A percentile compares a stretch with the other conserved stretches of the same genome.
Conservation (phyloP, 164 flowering plant species). For the Nelumbo lutea region DNA sequence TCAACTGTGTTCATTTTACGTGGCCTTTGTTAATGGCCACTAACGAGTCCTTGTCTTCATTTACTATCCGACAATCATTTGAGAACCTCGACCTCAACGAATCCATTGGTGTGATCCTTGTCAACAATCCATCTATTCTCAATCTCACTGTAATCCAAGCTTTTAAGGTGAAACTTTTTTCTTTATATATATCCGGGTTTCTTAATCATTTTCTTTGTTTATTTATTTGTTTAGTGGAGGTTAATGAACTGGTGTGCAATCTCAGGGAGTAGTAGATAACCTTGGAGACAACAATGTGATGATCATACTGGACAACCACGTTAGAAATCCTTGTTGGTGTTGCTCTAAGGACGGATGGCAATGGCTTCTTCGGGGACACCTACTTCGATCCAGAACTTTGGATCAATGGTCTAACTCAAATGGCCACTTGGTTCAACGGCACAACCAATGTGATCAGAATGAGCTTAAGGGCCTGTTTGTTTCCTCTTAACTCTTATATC, state of each 20-base stretch:
- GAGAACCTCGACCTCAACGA: neutral
- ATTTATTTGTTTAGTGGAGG: no score
- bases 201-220: no score
- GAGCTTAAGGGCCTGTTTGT: neutral
- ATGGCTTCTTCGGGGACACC: constrained; percentile 25
- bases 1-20: constrained; percentile 15
- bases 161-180: constrained; percentile 3
- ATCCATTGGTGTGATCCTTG: constrained; percentile 3
- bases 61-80: constrained; percentile 10
- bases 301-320: constrained; percentile 29
- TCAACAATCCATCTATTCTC: constrained; percentile 7
- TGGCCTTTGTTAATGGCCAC: constrained; percentile 6
- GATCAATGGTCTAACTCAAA: neutral
- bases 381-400: constrained; percentile 15
- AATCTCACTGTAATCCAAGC: constrained; percentile 6
- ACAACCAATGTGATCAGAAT: neutral
- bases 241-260: no score
- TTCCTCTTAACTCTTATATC: no score
- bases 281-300: constrained; percentile 8
- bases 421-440: neutral
- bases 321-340: constrained; percentile 28
- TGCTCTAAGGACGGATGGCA: constrained; percentile 19
- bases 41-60: neutral
- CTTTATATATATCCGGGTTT: no score
- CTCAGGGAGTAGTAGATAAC: no score